Conservation (phyloP, 192 early-diverging fungal genomes). For the Coemansia sp. region DNA sequence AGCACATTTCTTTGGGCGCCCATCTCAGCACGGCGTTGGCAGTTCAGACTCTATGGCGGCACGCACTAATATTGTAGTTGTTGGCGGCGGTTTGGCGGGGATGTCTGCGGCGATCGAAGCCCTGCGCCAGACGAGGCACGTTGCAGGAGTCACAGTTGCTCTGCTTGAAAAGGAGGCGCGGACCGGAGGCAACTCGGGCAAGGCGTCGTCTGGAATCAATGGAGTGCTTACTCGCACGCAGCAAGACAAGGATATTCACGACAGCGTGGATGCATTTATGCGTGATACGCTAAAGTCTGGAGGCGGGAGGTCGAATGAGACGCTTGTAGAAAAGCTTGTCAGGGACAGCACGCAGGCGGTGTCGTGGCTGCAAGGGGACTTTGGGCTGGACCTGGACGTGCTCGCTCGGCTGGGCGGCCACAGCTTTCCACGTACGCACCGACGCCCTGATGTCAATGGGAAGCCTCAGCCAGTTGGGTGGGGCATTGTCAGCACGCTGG, state of each 20-base stretch:
- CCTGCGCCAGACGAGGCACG: slow-evolving; percentile 22
- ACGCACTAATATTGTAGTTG: slow-evolving; percentile 23
- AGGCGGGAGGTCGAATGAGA: slow-evolving; percentile 73
- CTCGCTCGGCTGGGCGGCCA: slow-evolving; percentile 91
- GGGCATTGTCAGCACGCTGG: slow-evolving; percentile 92
- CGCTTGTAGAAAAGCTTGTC: slow-evolving; percentile 81
- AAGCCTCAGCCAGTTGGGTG: slow-evolving; percentile 81
- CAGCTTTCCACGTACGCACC: slow-evolving; percentile 91
- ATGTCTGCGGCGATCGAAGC: slow-evolving; percentile 43
- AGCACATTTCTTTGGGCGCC: background rate
- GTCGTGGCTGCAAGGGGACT: slow-evolving; percentile 90
- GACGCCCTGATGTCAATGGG: slow-evolving; percentile 56
- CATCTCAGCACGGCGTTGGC: background rate
- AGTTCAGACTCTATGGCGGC: slow-evolving; percentile 8
- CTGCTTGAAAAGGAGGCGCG: slow-evolving; percentile 42
- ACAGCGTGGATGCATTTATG: slow-evolving; percentile 82
- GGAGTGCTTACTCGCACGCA: slow-evolving; percentile 89
- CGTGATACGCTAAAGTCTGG: slow-evolving; percentile 86
- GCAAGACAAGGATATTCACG: slow-evolving; percentile 62
- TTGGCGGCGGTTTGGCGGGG: slow-evolving; percentile 42
- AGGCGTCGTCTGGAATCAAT: slow-evolving; percentile 98
- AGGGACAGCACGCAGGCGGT: slow-evolving; percentile 85
- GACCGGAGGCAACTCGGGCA: slow-evolving; percentile 87
- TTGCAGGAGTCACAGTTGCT: slow-evolving; percentile 12
- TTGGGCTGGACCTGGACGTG: slow-evolving; percentile 82